Percentiles rank a stretch among this genome's conserved stretches.
Evolutionary conservation across 306 rosid genomes (phyloP).

Genomic region (Malus sieversii): DNA sequence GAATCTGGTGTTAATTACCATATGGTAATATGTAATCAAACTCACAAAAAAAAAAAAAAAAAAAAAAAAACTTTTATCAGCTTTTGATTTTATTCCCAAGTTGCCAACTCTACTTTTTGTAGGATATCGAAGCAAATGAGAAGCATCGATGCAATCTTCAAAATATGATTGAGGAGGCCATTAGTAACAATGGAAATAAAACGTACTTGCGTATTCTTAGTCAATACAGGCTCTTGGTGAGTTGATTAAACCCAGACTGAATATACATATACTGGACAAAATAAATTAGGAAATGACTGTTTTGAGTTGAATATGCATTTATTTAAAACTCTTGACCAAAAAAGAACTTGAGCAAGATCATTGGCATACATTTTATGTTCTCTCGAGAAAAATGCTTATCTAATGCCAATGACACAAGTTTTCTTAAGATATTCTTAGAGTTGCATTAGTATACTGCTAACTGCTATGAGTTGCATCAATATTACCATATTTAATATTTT

Average conservation of each 20-base stretch:
- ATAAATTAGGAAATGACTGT: neutral
- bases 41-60: neutral
- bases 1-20: constrained; percentile 49
- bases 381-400: neutral
- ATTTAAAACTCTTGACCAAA: neutral
- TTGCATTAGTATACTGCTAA: neutral
- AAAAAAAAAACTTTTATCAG: neutral
- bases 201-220: constrained; percentile 55
- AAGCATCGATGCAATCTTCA: constrained; percentile 47
- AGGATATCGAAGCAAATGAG: constrained; percentile 62
- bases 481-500: neutral
- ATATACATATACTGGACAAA: neutral
- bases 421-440: neutral
- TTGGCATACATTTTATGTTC: neutral
- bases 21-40: constrained; percentile 21
- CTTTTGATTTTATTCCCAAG: constrained; percentile 6
- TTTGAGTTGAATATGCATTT: neutral
- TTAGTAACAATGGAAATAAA: constrained; percentile 45
- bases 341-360: constrained; percentile 2
- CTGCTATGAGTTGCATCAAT: neutral
- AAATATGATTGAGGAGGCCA: constrained; percentile 54
- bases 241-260: constrained; percentile 2
- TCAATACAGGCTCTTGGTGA: constrained; percentile 57
- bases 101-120: constrained; percentile 1
- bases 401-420: neutral